Conservation (phyloP, 1,284 basidiomycete genomes). For the Somion occarium region DNA sequence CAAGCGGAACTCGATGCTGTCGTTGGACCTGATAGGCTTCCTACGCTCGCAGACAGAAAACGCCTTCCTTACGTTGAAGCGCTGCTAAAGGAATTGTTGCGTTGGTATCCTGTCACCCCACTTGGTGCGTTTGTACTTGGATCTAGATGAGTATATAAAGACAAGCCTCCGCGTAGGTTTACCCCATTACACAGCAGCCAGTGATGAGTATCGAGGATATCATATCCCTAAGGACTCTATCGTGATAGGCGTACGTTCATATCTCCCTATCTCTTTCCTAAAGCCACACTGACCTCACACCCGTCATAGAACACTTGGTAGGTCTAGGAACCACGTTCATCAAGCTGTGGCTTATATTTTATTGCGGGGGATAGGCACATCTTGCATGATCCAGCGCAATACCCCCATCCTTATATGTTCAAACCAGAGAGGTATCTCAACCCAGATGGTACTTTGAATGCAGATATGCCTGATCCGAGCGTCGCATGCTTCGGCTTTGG, state of each 20-base stretch:
- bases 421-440: slow-evolving; percentile 8
- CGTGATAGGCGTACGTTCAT: not conserved
- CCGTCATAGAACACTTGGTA: too few relatives aligned
- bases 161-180: not conserved
- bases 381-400: slow-evolving; percentile 6
- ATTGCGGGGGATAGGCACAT: slow-evolving; percentile 7
- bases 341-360: too few relatives aligned
- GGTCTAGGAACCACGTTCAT: too few relatives aligned
- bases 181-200: not conserved
- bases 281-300: too few relatives aligned
- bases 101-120: slow-evolving; percentile 22
- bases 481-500: slow-evolving; percentile 8
- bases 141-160: too few relatives aligned
- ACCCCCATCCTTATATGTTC: slow-evolving; percentile 8
- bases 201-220: slow-evolving; percentile 6
- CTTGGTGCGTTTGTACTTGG: not conserved
- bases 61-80: slow-evolving; percentile 25
- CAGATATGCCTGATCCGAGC: slow-evolving; percentile 2
- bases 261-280: too few relatives aligned
- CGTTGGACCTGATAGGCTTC: slow-evolving; percentile 25
- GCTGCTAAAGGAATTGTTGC: slow-evolving; percentile 26
- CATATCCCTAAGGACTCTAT: slow-evolving; percentile 4
- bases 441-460: slow-evolving; percentile 5
- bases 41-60: slow-evolving; percentile 23
- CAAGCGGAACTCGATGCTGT: slow-evolving; percentile 26